Evolutionary conservation across 805 yeast species (phyloP).

Genomic region (Yarrowia bubula): DNA sequence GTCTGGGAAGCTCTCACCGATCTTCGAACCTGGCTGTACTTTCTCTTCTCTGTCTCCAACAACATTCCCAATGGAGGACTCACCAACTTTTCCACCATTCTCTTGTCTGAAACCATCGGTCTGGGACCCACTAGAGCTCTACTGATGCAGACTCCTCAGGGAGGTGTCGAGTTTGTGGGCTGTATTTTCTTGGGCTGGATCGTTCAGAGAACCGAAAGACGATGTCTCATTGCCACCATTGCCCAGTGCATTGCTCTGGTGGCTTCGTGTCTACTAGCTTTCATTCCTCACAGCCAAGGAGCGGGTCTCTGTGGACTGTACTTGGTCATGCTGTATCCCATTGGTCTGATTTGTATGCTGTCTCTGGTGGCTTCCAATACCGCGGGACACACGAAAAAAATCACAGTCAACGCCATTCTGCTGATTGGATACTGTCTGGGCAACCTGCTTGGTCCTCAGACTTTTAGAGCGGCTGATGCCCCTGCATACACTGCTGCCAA

Average conservation of each 20-base stretch:
- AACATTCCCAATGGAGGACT: conserved; percentile 56
- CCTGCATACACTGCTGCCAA: conserved; percentile 60
- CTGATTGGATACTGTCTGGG: conserved; percentile 68
- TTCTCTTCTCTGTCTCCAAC: conserved; percentile 42
- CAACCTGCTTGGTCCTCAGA: conserved; percentile 71
- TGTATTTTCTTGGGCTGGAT: conserved; percentile 29
- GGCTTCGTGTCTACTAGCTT: conserved; percentile 48
- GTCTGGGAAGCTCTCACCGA: conserved; percentile 52
- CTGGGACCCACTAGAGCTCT: conserved; percentile 33
- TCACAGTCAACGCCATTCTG: conserved; percentile 55
- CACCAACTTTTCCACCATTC: conserved; percentile 48
- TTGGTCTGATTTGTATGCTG: conserved; percentile 43
- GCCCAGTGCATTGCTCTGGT: conserved; percentile 49
- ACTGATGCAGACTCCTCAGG: conserved; percentile 38
- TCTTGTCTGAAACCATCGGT: conserved; percentile 37
- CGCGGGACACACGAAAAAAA: conserved; percentile 73
- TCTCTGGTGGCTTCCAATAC: conserved; percentile 47
- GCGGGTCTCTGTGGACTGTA: conserved; percentile 45
- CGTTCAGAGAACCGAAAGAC: conserved; percentile 28
- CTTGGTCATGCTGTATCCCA: conserved; percentile 40
- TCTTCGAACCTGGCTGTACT: conserved; percentile 50
- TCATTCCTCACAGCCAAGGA: conserved; percentile 39
- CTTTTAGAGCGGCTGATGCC: conserved; percentile 57
- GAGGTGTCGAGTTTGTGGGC: conserved; percentile 40
- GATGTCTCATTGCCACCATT: conserved; percentile 45